These are phyloP conservation scores for Escovopsis sp. DNA, from an alignment of 2,329 filamentous ascomycete species.

Conservation along the genomic window DNA sequence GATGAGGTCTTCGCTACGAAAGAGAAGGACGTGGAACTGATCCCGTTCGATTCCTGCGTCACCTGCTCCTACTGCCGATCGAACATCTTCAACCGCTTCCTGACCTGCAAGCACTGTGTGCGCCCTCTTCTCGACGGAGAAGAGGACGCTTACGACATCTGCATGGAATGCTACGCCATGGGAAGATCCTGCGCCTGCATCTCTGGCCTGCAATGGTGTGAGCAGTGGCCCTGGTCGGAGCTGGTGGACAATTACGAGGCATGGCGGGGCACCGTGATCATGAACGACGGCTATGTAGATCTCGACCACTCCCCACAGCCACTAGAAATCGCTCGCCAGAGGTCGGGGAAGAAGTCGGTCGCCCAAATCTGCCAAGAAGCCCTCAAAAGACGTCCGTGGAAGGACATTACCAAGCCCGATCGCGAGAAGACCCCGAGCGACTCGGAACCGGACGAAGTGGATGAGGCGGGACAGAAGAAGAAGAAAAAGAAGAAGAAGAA, in stretches of 20 bases:
- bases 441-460: constrained; percentile 43
- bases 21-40: constrained; percentile 55
- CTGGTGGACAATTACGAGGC: constrained; percentile 62
- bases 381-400: constrained; percentile 62
- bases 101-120: constrained; percentile 80
- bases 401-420: constrained; percentile 55
- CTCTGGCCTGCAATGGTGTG: constrained; percentile 74
- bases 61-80: constrained; percentile 92
- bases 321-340: constrained; percentile 53
- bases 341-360: constrained; percentile 58
- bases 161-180: constrained; percentile 98
- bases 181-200: constrained; percentile 83
- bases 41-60: constrained; percentile 78
- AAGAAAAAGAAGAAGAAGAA: constrained; percentile 35
- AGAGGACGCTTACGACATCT: constrained; percentile 85
- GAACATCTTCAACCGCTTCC: constrained; percentile 93
- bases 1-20: constrained; percentile 72
- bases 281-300: constrained; percentile 52
- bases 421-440: constrained; percentile 30
- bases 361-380: constrained; percentile 93
- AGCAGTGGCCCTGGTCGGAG: constrained; percentile 79
- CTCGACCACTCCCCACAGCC: constrained; percentile 51
- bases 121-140: constrained; percentile 47
- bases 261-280: constrained; percentile 68
- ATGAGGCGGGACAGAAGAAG: constrained; percentile 45